Evolutionary conservation across 2,329 filamentous ascomycete species (phyloP).

Genomic region (Pleurostoma richardsiae): DNA sequence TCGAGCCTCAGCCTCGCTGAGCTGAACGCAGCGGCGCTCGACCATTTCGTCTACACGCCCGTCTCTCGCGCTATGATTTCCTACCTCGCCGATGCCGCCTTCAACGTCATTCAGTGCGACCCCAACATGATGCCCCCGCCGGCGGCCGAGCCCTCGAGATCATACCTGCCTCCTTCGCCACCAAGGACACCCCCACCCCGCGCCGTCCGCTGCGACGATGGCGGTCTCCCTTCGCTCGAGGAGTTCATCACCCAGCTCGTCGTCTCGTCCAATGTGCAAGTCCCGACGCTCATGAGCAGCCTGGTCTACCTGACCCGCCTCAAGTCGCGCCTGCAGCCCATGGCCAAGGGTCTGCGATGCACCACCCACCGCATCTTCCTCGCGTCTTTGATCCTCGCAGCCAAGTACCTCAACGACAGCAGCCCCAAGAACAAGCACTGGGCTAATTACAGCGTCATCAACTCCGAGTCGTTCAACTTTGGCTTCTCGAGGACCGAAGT

Average conservation of each 20-base stretch:
- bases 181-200: slow-evolving; percentile 42
- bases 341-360: slow-evolving; percentile 93
- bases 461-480: slow-evolving; percentile 61
- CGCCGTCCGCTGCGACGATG: slow-evolving; percentile 39
- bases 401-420: slow-evolving; percentile 98
- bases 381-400: slow-evolving; percentile 75
- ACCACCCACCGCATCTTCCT: slow-evolving; percentile 98
- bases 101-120: slow-evolving; percentile 78
- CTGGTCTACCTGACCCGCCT: slow-evolving; percentile 89
- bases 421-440: slow-evolving; percentile 99
- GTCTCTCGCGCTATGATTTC: slow-evolving; percentile 73
- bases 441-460: slow-evolving; percentile 86
- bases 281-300: slow-evolving; percentile 94
- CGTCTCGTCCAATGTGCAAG: slow-evolving; percentile 90
- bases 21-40: slow-evolving; percentile 69
- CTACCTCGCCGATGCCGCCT: slow-evolving; percentile 70
- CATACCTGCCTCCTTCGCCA: slow-evolving; percentile 41
- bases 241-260: slow-evolving; percentile 91
- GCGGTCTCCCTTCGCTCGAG: slow-evolving; percentile 71
- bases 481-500: slow-evolving; percentile 94
- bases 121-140: slow-evolving; percentile 47
- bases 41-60: slow-evolving; percentile 74
- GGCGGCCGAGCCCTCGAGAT: slow-evolving; percentile 24
- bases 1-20: slow-evolving; percentile 40
- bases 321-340: slow-evolving; percentile 78